Base-by-base conservation (phyloP, 768 basidiomycete species). In the Brasilioporus rufonigricans region DNA sequence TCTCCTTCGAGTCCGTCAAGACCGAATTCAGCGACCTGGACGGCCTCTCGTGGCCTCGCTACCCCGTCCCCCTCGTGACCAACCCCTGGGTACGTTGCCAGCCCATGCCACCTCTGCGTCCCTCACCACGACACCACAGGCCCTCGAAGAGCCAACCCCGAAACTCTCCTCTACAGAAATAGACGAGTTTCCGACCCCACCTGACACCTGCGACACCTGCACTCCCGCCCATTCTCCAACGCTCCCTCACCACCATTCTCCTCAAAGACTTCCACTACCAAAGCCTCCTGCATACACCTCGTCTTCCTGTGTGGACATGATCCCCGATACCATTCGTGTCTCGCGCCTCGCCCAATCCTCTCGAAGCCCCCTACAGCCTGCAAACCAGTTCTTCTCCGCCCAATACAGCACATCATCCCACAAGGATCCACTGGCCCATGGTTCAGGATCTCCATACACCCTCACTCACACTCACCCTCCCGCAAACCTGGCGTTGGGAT, bases 21-120 rank as follows among this genome's bases (percentile, higher is more conserved):
- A 78, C 78, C 9, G 83, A 85, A 58, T 85, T 84, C 61, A 73
- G 75, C 52, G 84, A 85, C 65, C 74, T 85, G 16, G 84, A 85
- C 51, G 84, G 84, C 0, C 67, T 82, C 33, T 74, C 76, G 35
- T 82, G 82, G 83, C 66, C 76, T 18, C 71, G 70, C 43, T 67
- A 71, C 27, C 70, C 72, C 5, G 70, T 73, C 9, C 68, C 67
- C 5, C 55, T 61, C 44, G 65, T 60, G 21, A 70, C 57, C 21
- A 64, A 62, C 36, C 55, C 65, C 7, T 63, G 62, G 62, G 70
- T 71, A 44, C 5, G 65, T 61, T 21, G 33, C 21, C n/a, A 16
- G 4, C 23, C 24, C 5, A 26, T 35, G 48, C 52, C 45, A 32
- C 64, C 3, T 36, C 7, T 6, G 24, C 38, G 10, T 9, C 36